Evolutionary conservation across 441 rosid species (phyloP).

Genomic region (Bruguiera hainesii): DNA sequence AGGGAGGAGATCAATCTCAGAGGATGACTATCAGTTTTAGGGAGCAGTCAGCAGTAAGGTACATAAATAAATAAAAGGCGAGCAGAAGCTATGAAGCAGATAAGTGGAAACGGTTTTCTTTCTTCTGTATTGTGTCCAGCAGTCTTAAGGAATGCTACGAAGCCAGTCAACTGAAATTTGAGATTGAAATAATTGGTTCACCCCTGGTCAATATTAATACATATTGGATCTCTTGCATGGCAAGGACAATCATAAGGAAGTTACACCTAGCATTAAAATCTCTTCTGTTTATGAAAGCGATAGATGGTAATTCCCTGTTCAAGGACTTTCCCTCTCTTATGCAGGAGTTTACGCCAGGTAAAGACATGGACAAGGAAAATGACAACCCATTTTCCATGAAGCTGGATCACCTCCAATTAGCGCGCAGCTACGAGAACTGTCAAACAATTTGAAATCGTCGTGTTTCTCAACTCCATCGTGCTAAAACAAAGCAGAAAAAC

Average conservation of each 20-base stretch:
- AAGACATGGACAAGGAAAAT: slow-evolving; percentile 48
- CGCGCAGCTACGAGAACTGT: slow-evolving; percentile 43
- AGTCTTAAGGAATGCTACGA: slow-evolving; percentile 45
- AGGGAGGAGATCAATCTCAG: slow-evolving; percentile 41
- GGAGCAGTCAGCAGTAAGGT: slow-evolving; percentile 20
- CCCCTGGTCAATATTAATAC: not conserved
- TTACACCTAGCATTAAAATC: slow-evolving; percentile 22
- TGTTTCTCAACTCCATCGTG: slow-evolving; percentile 31
- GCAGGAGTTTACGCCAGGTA: slow-evolving; percentile 24
- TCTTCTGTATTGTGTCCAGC: slow-evolving; percentile 13
- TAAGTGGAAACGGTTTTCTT: no score
- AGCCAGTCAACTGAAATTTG: slow-evolving; percentile 2
- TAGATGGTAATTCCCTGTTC: slow-evolving; percentile 15
- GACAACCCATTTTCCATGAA: slow-evolving; percentile 22
- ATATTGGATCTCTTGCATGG: slow-evolving; percentile 4
- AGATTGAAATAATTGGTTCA: not conserved
- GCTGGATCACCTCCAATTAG: slow-evolving; percentile 53
- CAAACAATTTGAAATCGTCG: slow-evolving; percentile 48
- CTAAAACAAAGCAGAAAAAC: not conserved
- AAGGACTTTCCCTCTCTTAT: not conserved
- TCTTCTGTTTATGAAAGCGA: slow-evolving; percentile 27
- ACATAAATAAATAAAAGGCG: no score
- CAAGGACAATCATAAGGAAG: slow-evolving; percentile 23
- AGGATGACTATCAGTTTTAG: slow-evolving; percentile 42
- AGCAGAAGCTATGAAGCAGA: no score